Percentiles rank a stretch among this genome's conserved stretches.
phyloP scores from a whole-genome alignment of 2,329 filamentous ascomycete species.

The Colletotrichum cuscutae region DNA sequence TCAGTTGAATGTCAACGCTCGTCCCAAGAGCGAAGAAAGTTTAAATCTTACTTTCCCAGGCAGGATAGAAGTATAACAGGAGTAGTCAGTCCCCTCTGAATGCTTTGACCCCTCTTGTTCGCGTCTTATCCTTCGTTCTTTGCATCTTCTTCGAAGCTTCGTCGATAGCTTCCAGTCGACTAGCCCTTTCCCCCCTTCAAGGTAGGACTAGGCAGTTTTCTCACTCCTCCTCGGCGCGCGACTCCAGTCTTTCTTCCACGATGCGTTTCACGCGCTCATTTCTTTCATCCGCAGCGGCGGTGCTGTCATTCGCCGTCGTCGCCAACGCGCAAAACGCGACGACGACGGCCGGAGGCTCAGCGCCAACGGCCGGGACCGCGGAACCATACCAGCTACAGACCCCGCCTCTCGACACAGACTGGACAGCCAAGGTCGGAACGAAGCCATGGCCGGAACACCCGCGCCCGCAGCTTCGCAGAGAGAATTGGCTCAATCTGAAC shows the following conservation, averaged over 20 bases:
- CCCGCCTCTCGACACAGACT: slow-evolving; percentile 59
- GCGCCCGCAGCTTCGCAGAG: slow-evolving; percentile 64
- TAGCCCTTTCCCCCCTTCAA: too few relatives aligned
- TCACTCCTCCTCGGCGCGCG: neutral
- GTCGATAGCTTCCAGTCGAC: neutral
- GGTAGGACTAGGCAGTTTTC: neutral
- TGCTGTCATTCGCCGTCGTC: neutral
- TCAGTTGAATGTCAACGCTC: slow-evolving; percentile 27
- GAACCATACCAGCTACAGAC: slow-evolving; percentile 48
- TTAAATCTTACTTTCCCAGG: slow-evolving; percentile 6
- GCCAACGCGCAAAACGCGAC: slow-evolving; percentile 1
- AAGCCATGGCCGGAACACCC: slow-evolving; percentile 68
- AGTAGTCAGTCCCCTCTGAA: neutral
- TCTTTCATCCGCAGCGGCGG: slow-evolving; percentile 8
- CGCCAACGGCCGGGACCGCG: neutral
- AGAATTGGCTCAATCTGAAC: slow-evolving; percentile 67
- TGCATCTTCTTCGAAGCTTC: neutral
- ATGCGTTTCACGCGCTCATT: slow-evolving; percentile 25
- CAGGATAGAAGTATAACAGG: slow-evolving; percentile 14
- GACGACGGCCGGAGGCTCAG: neutral
- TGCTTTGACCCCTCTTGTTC: slow-evolving; percentile 30
- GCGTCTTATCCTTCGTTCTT: slow-evolving; percentile 6
- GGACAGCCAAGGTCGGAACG: slow-evolving; percentile 63
- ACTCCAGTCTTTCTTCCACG: neutral
- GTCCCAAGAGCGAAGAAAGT: slow-evolving; percentile 23